Evolutionary conservation across 2,329 filamentous ascomycete genomes (phyloP).

Genomic region (Capronia coronata): DNA sequence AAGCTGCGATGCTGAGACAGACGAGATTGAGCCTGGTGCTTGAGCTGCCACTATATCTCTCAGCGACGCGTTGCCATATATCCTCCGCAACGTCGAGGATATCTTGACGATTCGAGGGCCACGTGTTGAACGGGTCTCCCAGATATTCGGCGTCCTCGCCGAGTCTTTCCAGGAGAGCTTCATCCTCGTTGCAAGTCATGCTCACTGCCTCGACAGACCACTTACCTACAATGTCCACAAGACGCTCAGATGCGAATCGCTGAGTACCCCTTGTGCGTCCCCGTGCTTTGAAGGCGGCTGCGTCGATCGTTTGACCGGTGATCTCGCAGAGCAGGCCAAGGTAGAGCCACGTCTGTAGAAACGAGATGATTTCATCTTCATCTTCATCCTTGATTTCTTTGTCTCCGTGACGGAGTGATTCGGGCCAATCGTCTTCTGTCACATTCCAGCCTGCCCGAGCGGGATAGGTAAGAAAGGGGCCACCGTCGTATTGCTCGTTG

Average conservation of each 20-base stretch:
- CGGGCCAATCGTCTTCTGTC: background rate
- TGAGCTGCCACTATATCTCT: background rate
- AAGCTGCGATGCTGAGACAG: constrained; percentile 2
- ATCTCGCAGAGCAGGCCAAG: constrained; percentile 9
- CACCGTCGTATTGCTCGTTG: constrained; percentile 2
- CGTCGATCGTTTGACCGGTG: background rate
- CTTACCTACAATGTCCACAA: constrained; percentile 2
- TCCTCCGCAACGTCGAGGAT: no score
- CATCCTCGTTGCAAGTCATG: background rate
- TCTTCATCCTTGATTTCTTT: background rate
- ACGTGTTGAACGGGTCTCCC: no score
- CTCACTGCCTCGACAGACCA: background rate
- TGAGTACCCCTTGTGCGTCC: background rate
- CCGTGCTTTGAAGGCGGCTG: background rate
- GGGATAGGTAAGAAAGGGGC: constrained; percentile 1
- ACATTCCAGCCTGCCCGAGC: constrained; percentile 4
- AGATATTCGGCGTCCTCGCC: no score
- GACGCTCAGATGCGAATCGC: background rate
- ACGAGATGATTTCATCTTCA: background rate
- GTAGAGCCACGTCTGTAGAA: constrained; percentile 12
- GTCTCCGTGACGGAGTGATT: background rate
- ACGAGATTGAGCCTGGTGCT: background rate
- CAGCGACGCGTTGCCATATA: no score
- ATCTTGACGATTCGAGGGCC: no score
- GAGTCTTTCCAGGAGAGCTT: no score